Evolutionary conservation across 257 asterid species (phyloP), one percentile per base, ranked within the genome.

Genomic region (Solanum paucissectum): DNA sequence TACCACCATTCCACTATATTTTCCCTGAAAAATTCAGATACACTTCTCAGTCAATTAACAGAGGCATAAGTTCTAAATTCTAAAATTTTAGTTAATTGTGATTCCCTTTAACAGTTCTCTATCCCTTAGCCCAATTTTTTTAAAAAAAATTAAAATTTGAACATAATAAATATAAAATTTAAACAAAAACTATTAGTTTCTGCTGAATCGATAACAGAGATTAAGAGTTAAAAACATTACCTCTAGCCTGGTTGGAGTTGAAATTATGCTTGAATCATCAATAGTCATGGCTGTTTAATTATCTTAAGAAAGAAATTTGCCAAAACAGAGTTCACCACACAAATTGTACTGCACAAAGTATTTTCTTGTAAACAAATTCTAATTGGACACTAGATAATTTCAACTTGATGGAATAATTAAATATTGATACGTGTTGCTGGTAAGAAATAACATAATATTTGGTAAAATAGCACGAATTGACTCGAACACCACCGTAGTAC

Each of bases 161-260:
- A 52, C 9, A 52, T 52, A 16, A 16, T 52, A 52, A 7, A 69
- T 33, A 8, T 7, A 3, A 1, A 69, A 18, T 71, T 16, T 71
- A 0, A 20, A 1, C 81, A 1, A 73, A 73, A 18, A 8, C 7
- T 71, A 71, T 8, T 71, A 8, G 8, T 3, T 4, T 71, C 7
- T 72, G 3, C 2, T 23, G 13, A 72, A 32, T 1, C 4, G 32
- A 33, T 20, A n/a, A 12, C 42, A 42, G 21, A 23, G n/a, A 44
- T 44, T 79, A 4, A 13, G n/a, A 12, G 42, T 34, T 9, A 2
- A 58, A 73, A 83, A 90, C 90, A 84, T 88, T 73, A 96, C 98
- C 98, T 94, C 95, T 87, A 96, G 93, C 92, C 93, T 93, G n/a
- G 93, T 89, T 58, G 96, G 94, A 62, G 27, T 75, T 58, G 95